Conservation (phyloP, 192 early-diverging fungal genomes). For the Pilaira anomala region DNA sequence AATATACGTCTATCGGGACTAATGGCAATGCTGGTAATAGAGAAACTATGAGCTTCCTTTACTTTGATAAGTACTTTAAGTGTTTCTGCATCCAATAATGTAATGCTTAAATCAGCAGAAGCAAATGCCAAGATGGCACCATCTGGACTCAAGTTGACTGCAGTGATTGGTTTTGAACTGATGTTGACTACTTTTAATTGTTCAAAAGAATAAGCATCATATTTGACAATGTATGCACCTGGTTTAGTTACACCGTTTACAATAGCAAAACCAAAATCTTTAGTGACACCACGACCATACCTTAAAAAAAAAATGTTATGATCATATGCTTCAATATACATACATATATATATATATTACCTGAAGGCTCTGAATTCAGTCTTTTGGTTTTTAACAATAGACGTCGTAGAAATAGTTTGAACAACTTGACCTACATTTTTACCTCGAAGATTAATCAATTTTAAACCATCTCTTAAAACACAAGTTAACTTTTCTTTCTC, state of each 20-base stretch:
- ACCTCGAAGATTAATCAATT: conserved; percentile 40
- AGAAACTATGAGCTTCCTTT: conserved; percentile 72
- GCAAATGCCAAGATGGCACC: conserved; percentile 73
- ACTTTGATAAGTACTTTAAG: conserved; percentile 47
- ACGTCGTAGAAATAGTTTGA: conserved; percentile 42
- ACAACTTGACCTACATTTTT: conserved; percentile 41
- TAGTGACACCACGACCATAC: conserved; percentile 56
- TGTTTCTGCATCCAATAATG: conserved; percentile 57
- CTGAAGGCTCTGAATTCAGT: conserved; percentile 49
- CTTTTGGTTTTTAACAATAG: conserved; percentile 40
- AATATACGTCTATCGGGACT: conserved; percentile 60
- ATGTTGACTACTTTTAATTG: conserved; percentile 47
- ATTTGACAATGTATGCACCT: conserved; percentile 59
- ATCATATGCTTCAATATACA: neutral
- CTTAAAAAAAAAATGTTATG: conserved; percentile 24
- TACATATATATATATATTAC: conserved; percentile 9
- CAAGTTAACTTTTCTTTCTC: conserved; percentile 48
- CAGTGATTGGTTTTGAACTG: conserved; percentile 57
- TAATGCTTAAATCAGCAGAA: conserved; percentile 68
- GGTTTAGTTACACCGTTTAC: conserved; percentile 57
- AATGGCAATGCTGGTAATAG: conserved; percentile 76
- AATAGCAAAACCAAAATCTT: conserved; percentile 58
- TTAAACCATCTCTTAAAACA: conserved; percentile 44
- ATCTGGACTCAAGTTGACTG: conserved; percentile 51
- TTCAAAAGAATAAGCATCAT: conserved; percentile 55